These are phyloP conservation scores for Tulasnella sp. DNA, from an alignment of 768 basidiomycete genomes.

Conservation along the genomic window DNA sequence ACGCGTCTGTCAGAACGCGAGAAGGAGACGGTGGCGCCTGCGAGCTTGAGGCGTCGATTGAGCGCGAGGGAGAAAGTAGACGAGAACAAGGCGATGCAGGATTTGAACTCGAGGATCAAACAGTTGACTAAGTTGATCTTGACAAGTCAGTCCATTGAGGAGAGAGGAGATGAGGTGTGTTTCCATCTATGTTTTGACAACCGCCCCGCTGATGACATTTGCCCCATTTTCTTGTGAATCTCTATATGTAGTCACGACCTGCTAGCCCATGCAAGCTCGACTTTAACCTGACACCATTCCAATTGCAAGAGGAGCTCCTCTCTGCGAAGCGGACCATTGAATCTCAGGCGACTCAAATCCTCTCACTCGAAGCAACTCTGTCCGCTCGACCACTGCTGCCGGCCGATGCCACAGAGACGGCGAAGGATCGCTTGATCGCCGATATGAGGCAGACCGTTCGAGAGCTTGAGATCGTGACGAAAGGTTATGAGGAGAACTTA, in stretches of 20 bases:
- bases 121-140: conserved; percentile 76
- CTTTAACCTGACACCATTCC: conserved; percentile 72
- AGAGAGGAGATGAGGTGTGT: conserved; percentile 42
- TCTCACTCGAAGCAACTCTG: conserved; percentile 71
- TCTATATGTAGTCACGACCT: conserved; percentile 44
- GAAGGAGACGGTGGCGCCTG: conserved; percentile 40
- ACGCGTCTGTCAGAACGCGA: conserved; percentile 58
- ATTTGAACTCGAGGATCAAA: conserved; percentile 67
- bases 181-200: not conserved
- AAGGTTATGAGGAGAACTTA: conserved; percentile 62
- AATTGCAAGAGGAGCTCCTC: conserved; percentile 85
- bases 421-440: conserved; percentile 63
- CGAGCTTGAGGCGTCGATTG: conserved; percentile 35
- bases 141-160: conserved; percentile 75
- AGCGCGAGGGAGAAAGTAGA: conserved; percentile 67
- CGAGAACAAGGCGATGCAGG: conserved; percentile 75
- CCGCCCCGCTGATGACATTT: not conserved
- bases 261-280: conserved; percentile 80
- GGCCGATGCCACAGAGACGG: conserved; percentile 51
- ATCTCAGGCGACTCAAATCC: conserved; percentile 70
- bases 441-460: conserved; percentile 67
- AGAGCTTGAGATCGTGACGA: conserved; percentile 63
- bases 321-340: conserved; percentile 66
- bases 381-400: conserved; percentile 58
- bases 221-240: not conserved